Evolutionary conservation across 2,329 filamentous ascomycete genomes (phyloP), one percentile per base, ranked within the genome.

Genomic region (Colletotrichum ledebouriae): DNA sequence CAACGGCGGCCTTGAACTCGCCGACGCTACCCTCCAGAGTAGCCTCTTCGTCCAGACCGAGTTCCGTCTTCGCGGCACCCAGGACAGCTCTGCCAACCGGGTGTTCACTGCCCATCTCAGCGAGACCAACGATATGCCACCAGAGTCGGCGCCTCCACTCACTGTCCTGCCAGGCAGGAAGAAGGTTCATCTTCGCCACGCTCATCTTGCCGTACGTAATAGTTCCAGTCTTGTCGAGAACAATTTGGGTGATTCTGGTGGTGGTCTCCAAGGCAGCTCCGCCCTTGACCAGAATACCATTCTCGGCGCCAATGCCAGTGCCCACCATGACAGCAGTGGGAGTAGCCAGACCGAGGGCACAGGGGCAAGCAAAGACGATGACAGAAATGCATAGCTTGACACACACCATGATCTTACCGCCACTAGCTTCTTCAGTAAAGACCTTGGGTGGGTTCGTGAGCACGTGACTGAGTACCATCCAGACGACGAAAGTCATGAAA

Each of bases 281-380:
- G 62, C 96, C 95, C 81, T 99, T 99, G 78, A 98, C 94, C n/a
- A 99, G 84, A 73, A 99, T 99, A 25, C 96, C 96, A 73, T 97
- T 92, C 79, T 98, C 93, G 2, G 96, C 96, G 58, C 96, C 96
- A 37, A 98, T 90, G 67, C 96, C 96, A n/a, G 96, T 98, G 49
- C 96, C 96, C 34, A 99, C 96, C 96, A 99, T 98, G 77, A 99
- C 94, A 2, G 96, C 96, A 0, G 96, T 99, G 2, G 96, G 96
- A 1, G 96, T 98, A 25, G 94, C 94, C 17, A 99, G 86, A 63
- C 96, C 96, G n/a, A 99, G 88, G 1, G 96, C 96, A 76, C 96
- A 99, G 17, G 96, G 96, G 76, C 96, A 99, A 4, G 96, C 96
- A 78, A 99, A 98, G 20, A 98, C 96, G 76, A 99, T 97, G 72